These are phyloP conservation scores for Hibiscus trionum DNA, from an alignment of 345 rosid genomes.

Conservation along the genomic window DNA sequence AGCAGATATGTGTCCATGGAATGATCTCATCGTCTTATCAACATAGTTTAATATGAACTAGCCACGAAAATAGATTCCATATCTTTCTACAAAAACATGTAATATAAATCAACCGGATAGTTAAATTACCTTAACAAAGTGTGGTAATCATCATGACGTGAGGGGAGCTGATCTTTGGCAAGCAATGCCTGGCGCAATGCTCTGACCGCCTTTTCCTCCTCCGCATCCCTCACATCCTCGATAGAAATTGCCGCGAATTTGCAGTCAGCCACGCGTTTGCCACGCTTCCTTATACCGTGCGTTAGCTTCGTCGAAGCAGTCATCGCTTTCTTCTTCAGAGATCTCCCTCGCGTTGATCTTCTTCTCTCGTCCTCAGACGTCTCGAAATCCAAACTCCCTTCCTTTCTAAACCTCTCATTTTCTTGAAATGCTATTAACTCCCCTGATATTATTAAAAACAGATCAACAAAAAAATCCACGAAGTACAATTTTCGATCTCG, in stretches of 20 bases:
- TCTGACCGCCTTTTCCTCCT: slow-evolving; percentile 68
- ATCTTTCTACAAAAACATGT: background rate
- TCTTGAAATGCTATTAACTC: slow-evolving; percentile 36
- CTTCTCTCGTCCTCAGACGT: slow-evolving; percentile 58
- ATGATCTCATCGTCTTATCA: background rate
- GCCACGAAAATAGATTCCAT: background rate
- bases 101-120: background rate
- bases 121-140: slow-evolving; percentile 67
- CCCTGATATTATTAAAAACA: slow-evolving; percentile 18
- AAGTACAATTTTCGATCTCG: background rate
- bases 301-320: slow-evolving; percentile 72
- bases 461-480: background rate
- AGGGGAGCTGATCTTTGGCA: slow-evolving; percentile 56
- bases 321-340: slow-evolving; percentile 68
- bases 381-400: slow-evolving; percentile 32
- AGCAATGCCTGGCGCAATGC: slow-evolving; percentile 60
- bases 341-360: slow-evolving; percentile 38
- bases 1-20: background rate
- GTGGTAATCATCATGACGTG: slow-evolving; percentile 80
- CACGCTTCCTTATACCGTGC: slow-evolving; percentile 65
- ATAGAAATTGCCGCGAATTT: slow-evolving; percentile 44
- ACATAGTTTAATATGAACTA: background rate
- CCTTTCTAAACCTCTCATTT: slow-evolving; percentile 22
- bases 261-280: slow-evolving; percentile 57
- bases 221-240: slow-evolving; percentile 80